These are phyloP conservation scores for Cercospora citrullina DNA, from an alignment of 2,329 filamentous ascomycete species.

Conservation along the genomic window DNA sequence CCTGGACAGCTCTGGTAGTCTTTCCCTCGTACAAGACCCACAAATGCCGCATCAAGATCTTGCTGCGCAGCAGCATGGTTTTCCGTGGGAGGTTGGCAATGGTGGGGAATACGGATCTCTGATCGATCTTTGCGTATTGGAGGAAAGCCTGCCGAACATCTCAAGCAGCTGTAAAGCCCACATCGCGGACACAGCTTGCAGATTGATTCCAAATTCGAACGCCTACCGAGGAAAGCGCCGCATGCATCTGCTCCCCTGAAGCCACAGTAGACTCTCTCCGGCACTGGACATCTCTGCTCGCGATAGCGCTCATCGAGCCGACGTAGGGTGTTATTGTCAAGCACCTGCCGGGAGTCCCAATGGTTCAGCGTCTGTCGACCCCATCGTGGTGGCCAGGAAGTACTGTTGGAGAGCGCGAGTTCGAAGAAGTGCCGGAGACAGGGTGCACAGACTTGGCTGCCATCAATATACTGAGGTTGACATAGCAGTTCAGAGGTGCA, in stretches of 20 bases:
- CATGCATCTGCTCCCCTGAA: conserved; percentile 1
- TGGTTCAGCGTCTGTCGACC: conserved; percentile 17
- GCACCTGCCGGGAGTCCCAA: conserved; percentile 18
- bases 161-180: conserved; percentile 3
- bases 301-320: conserved; percentile 11
- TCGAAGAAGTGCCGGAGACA: conserved; percentile 26
- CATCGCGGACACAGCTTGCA: conserved; percentile 10
- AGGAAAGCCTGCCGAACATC: conserved; percentile 12
- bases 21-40: conserved; percentile 20
- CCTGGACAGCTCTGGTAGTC: conserved; percentile 27
- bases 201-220: not conserved
- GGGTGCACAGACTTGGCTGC: conserved; percentile 11
- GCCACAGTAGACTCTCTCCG: conserved; percentile 26
- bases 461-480: not conserved
- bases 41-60: conserved; percentile 17
- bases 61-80: conserved; percentile 4
- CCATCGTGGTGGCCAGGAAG: conserved; percentile 26
- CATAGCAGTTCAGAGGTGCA: conserved; percentile 9
- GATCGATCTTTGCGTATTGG: not conserved
- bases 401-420: conserved; percentile 15
- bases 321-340: conserved; percentile 16
- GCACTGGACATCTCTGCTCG: conserved; percentile 17
- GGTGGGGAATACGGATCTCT: conserved; percentile 5
- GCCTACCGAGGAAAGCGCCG: conserved; percentile 5
- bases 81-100: conserved; percentile 6